Evolutionary conservation across 495 filamentous ascomycete species (phyloP), one percentile per base, ranked within the genome.

Genomic region (Glarea lozoyensis): DNA sequence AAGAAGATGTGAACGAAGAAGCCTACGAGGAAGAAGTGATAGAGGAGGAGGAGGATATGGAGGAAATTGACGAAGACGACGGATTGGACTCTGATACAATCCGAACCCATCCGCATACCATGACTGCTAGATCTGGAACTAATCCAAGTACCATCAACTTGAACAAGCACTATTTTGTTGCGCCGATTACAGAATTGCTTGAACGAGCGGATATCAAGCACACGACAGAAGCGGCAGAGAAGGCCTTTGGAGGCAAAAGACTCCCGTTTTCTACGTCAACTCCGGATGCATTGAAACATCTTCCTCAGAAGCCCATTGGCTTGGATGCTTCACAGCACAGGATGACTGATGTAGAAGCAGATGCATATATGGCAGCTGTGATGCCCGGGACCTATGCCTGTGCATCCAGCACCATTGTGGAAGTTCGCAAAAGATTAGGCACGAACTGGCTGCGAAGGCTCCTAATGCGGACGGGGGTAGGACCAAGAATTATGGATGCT

Each of bases 271-370:
- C 86, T 10, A 70, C 80, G 1, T 68, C 69, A 9, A 83, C 78
- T 4, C 65, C 72, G 10, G 59, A 62, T 19, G 53, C 65, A 17
- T 57, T 60, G 33, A 40, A 55, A 40, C 67, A 72, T 18, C 40
- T 72, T 34, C 73, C 75, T 22, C 85, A 90, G 60, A 74, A 76
- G 43, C 67, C 76, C 2, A 79, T 96, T 19, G 68, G 70, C 1
- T 59, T 97, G 15, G 72, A 81, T 49, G 81, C 86, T 2, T 69
- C 72, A 3, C 81, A 92, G 42, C 65, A 72, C 40, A 64, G 65
- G 21, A 93, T 96, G 86, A 67, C 68, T 3, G 78, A 86, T 20
- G 90, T 94, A 62, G 85, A 95, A 56, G 84, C 79, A n/a, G 86
- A 95, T 68, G 73, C 79, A 2, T 96, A 78, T 50, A 52, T 95